Base-by-base conservation (phyloP, 306 rosid species). In the Castanea sativa region DNA sequence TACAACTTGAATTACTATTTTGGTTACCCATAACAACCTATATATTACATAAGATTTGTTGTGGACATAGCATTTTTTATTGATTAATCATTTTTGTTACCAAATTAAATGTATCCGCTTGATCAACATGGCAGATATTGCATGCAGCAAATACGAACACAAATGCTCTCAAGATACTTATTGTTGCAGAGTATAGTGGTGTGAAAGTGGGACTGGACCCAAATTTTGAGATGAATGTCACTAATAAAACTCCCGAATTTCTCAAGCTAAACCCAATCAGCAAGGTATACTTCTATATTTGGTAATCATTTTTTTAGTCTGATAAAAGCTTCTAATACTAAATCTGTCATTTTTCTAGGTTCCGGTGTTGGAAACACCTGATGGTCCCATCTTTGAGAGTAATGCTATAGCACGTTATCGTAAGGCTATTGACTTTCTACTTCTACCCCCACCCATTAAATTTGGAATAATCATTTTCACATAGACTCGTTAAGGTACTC, bases 321-420 rank as follows among this genome's bases (percentile, higher is more conserved):
- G 43, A 1, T 5, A 5, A 7, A 38, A 30, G 33, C 33, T 30
- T 30, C 33, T 38, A 38, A 7, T 1, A 38, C 10, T 38, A 5
- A 38, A 30, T 30, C 33, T 30, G 45, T 38, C 45, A 7, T 38
- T 38, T 5, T 38, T 38, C 16, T 84, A 93, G 98, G 80, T 89
- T 77, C 97, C 98, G 5, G 97, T 91, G 23, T 59, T 93, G 85
- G 87, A 88, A 81, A 93, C 97, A 18, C 90, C 93, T 0, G 92
- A 93, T 61, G 98, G 97, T 56, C 71, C 93, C 0, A 57, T 93
- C 19, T 93, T 91, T 21, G 95, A 93, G 87, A 93, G 98, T 78
- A 93, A 93, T 67, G 95, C 98, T 2, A 91, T 91, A 64, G 93
- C 98, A 27, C 94, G 97, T 13, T 90, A 91, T 51, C 91, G 97